These are phyloP conservation scores for Chlorella sp. DNA, from an alignment of 139 green algal species.

Conservation along the genomic window DNA sequence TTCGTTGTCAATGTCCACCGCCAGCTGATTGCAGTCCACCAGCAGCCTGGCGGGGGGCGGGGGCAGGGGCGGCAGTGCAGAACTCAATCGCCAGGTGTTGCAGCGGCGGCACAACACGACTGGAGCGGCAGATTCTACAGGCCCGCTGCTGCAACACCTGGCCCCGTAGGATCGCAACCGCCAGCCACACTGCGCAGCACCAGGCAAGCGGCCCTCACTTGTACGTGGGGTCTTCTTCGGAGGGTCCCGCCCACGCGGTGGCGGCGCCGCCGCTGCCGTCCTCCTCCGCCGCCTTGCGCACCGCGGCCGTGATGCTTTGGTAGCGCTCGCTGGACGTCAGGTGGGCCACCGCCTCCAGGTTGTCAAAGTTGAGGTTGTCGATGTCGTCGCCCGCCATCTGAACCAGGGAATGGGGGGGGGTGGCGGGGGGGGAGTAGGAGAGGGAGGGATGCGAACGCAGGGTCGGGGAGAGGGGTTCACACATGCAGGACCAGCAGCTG, in stretches of 20 bases:
- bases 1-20: conserved; percentile 97
- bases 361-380: conserved; percentile 79
- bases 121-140: too few relatives aligned
- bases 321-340: conserved; percentile 63
- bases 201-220: conserved; percentile 47
- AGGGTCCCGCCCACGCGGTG: conserved; percentile 40
- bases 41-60: conserved; percentile 69
- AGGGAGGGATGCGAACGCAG: too few relatives aligned
- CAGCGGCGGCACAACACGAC: neutral
- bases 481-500: too few relatives aligned
- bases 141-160: too few relatives aligned
- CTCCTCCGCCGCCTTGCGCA: conserved; percentile 34
- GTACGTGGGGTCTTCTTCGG: conserved; percentile 83
- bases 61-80: neutral
- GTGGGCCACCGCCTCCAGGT: conserved; percentile 74
- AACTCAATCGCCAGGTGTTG: neutral
- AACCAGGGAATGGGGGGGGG: neutral
- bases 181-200: neutral
- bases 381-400: conserved; percentile 60
- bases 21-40: conserved; percentile 95
- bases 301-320: conserved; percentile 53
- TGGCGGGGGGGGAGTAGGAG: neutral
- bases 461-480: neutral
- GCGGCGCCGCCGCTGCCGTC: neutral
- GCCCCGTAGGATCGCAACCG: too few relatives aligned